Evolutionary conservation across 208 protist genomes (phyloP), one percentile per base, ranked within the genome.

Genomic region (Naegleria fowleri): DNA sequence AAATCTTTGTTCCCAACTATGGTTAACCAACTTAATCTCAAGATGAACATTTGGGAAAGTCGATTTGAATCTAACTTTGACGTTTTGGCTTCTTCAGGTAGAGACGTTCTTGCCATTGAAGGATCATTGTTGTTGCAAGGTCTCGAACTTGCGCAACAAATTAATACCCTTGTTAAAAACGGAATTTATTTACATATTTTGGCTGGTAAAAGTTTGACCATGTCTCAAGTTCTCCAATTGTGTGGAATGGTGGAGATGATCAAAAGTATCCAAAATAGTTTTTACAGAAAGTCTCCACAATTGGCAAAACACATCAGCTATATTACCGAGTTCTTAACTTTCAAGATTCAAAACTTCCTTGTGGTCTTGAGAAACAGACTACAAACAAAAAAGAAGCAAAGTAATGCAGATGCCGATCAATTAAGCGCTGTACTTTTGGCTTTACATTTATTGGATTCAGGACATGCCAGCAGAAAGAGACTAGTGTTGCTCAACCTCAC

Each of bases 241-340:
- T 94, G 95, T 51, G 92, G 95, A 25, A 95, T 94, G 16, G 92
- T 97, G 4, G 94, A 98, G 92, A 91, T 98, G 92, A 93, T 98
- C 9, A 97, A 97, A 92, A 94, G 95, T 86, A 97, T 98, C 15
- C 93, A 96, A 16, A 86, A 91, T 29, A 96, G 95, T 0, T 98
- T 95, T 92, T 96, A 98, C 92, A 91, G 90, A 86, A 95, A 96
- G 67, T 94, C 92, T 51, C 93, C 93, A 29, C 92, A 96, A 51
- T 93, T 98, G 43, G 97, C 95, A n/a, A 88, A 96, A 11, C 76
- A 93, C 19, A 95, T 97, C 29, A 92, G 93, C 41, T 75, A 95
- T 33, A 92, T 98, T 84, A 91, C 93, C 48, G 94, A 96, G 87
- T 95, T 95, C 38, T 94, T 97, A 86, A 93, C 92, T 33, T 95